A percentile compares a stretch with the other conserved stretches of the same genome.
These are phyloP conservation scores for Diversispora eburnea DNA, from an alignment of 192 early-diverging fungal genomes.

Conservation along the genomic window DNA sequence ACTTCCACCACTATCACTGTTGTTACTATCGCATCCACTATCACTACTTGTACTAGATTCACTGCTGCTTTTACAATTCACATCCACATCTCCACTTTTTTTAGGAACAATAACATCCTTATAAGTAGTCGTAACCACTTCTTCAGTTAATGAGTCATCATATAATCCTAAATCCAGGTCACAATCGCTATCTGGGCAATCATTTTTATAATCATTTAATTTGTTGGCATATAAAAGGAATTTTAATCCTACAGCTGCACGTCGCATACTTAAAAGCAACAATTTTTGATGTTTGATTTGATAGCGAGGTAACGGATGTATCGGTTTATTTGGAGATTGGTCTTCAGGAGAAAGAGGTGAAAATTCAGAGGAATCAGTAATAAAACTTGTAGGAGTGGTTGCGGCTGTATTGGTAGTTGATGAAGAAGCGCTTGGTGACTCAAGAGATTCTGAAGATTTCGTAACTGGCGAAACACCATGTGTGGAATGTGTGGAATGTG, in stretches of 20 bases:
- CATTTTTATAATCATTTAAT: constrained; percentile 28
- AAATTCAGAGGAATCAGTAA: neutral
- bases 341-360: neutral
- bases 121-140: constrained; percentile 7
- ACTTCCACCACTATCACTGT: neutral
- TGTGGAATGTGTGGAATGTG: neutral
- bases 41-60: neutral
- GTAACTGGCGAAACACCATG: neutral
- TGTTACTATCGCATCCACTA: neutral
- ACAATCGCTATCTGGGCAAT: constrained; percentile 20
- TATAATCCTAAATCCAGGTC: constrained; percentile 21
- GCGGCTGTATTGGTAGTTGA: neutral
- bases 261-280: constrained; percentile 16
- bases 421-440: constrained; percentile 8
- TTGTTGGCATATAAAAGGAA: constrained; percentile 26
- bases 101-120: neutral
- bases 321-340: neutral
- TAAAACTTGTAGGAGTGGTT: neutral
- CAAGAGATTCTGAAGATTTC: neutral
- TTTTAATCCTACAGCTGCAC: constrained; percentile 29
- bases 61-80: neutral
- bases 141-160: neutral
- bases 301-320: constrained; percentile 2
- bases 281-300: constrained; percentile 18
- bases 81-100: neutral